phyloP scores from a whole-genome alignment of 352 stramenopile species.

The Globisporangium cederbergense region DNA sequence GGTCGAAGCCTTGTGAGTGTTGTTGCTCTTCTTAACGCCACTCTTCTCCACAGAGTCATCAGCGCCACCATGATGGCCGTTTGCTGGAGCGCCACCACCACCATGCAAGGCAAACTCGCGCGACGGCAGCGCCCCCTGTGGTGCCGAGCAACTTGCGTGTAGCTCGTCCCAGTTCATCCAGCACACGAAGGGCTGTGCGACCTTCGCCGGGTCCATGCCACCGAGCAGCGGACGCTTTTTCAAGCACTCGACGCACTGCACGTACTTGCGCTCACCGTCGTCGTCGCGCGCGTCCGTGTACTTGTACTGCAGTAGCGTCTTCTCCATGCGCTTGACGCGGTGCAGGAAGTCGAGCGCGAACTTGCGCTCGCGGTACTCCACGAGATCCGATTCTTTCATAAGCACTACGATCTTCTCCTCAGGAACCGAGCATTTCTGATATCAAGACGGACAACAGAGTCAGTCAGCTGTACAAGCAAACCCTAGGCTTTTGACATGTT shows the following conservation, averaged over 20 bases:
- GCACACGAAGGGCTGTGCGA: slow-evolving; percentile 74
- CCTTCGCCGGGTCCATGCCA: slow-evolving; percentile 67
- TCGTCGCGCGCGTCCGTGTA: slow-evolving; percentile 62
- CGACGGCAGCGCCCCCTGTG: slow-evolving; percentile 35
- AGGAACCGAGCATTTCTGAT: slow-evolving; percentile 66
- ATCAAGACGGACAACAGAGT: background rate
- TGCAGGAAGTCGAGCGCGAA: slow-evolving; percentile 66
- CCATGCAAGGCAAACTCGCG: slow-evolving; percentile 16
- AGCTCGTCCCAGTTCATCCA: slow-evolving; percentile 88
- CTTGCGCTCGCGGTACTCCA: slow-evolving; percentile 60
- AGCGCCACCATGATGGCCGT: slow-evolving; percentile 1
- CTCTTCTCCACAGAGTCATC: slow-evolving; percentile 10
- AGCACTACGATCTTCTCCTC: slow-evolving; percentile 69
- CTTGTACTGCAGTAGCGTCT: slow-evolving; percentile 59
- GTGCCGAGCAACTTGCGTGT: slow-evolving; percentile 72
- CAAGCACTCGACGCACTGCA: slow-evolving; percentile 69
- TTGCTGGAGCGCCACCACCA: background rate
- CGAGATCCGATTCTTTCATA: slow-evolving; percentile 64
- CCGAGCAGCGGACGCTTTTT: slow-evolving; percentile 70
- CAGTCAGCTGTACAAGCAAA: slow-evolving; percentile 2
- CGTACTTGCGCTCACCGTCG: slow-evolving; percentile 58
- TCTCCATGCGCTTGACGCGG: slow-evolving; percentile 75
- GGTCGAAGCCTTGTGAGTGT: background rate
- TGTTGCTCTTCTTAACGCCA: slow-evolving; percentile 16
- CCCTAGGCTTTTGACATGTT: no score